These are phyloP conservation scores for Davidsoniella neocaledoniae DNA, from an alignment of 2,329 filamentous ascomycete species.

Conservation along the genomic window DNA sequence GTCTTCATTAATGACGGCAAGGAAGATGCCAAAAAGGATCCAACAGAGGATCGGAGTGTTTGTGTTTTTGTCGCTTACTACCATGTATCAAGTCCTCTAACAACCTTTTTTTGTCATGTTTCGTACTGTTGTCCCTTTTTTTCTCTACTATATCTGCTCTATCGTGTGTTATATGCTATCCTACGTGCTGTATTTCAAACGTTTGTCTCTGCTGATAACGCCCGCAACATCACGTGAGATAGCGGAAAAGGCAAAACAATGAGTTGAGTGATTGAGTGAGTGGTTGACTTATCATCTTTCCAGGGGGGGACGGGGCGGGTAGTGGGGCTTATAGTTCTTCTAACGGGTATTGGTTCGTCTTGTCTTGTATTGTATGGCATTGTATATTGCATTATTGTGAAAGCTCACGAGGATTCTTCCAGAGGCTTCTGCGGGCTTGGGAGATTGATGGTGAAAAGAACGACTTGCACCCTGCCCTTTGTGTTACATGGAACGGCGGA, in stretches of 20 bases:
- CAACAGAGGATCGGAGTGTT: constrained; percentile 6
- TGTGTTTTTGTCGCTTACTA: constrained; percentile 2
- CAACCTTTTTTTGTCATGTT: neutral
- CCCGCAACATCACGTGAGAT: too few species aligned
- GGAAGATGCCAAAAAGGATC: constrained; percentile 5
- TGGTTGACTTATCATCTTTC: too few species aligned
- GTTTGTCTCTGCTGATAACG: too few species aligned
- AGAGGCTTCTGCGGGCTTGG: neutral
- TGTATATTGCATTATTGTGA: too few species aligned
- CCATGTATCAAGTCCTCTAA: neutral
- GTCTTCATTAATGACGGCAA: neutral
- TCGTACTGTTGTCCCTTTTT: neutral
- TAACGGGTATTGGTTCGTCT: neutral
- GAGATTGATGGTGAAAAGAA: neutral
- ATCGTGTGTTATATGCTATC: too few species aligned
- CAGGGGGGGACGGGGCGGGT: neutral
- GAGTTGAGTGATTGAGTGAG: too few species aligned
- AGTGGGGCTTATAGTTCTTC: neutral
- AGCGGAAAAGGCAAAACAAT: too few species aligned
- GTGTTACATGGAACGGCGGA: constrained; percentile 1
- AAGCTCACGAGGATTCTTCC: too few species aligned
- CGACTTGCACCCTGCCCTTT: constrained; percentile 4
- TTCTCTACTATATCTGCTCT: neutral
- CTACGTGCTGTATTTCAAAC: too few species aligned
- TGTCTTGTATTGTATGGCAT: neutral